Base-by-base conservation (phyloP, 257 asterid species). In the Penstemon eatonii region DNA sequence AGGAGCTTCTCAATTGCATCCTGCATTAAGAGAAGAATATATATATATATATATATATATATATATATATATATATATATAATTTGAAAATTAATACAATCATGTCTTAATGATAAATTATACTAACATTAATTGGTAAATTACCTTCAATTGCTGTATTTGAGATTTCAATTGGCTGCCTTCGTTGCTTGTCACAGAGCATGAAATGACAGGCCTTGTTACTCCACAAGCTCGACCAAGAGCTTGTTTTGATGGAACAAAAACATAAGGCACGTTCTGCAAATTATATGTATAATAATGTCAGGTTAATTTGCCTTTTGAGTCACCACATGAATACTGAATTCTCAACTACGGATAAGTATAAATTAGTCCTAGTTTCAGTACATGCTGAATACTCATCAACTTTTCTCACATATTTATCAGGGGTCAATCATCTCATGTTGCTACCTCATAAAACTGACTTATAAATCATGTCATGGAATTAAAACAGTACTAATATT, bases 161-260 rank as follows among this genome's bases (percentile, higher is more conserved):
- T 91, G 96, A 69, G 95, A 72, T 82, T 81, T 91, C 96, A 89
- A 78, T 71, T 91, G 96, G 76, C 97, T 89, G 60, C 93, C 91
- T 66, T 91, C 95, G 0, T 91, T 91, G 85, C 89, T 82, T 1
- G 97, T 91, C 59, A 89, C 96, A 0, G 97, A 91, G 75, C 96
- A 89, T 7, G 96, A 87, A 64, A 91, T 91, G 15, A 91, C 97
- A 0, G 97, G 97, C 43, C 97, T 82, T 5, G 96, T 88, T 39
- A 91, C 96, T 53, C 97, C 96, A 78, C 97, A 91, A 33, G 97
- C 97, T 7, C 97, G 82, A 41, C 97, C 97, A 60, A 91, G 92
- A 68, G 91, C 87, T 87, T 85, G 91, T 75, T 87, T 85, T 2
- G 95, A 87, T 55, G 91, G 86, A 68, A 85, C 92, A 71, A 87